These are phyloP conservation scores for Cytospora piceae DNA, from an alignment of 2,329 filamentous ascomycete species.

Conservation along the genomic window DNA sequence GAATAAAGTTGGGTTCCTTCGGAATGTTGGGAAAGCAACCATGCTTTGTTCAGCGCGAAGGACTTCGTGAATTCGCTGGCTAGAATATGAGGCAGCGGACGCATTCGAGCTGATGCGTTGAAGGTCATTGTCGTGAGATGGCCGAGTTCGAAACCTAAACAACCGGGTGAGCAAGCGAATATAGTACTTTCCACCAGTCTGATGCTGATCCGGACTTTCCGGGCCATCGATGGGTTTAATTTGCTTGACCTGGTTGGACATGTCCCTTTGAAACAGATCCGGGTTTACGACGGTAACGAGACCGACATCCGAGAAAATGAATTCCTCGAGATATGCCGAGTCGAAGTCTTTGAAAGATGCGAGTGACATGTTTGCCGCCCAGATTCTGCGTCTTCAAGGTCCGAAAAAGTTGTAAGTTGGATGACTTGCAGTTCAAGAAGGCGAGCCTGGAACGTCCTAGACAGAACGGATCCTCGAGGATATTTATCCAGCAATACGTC, in stretches of 20 bases:
- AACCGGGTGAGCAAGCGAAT: too few species aligned
- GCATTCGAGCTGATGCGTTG: background rate
- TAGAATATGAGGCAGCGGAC: background rate
- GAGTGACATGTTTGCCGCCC: background rate
- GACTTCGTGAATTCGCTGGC: slow-evolving; percentile 4
- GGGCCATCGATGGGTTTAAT: too few species aligned
- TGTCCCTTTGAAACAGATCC: background rate
- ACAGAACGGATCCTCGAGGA: too few species aligned
- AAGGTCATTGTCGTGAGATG: background rate
- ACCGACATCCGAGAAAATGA: background rate
- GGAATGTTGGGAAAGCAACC: slow-evolving; percentile 1
- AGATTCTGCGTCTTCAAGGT: too few species aligned
- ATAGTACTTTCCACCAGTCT: too few species aligned
- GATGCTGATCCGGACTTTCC: too few species aligned
- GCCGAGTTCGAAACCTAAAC: background rate
- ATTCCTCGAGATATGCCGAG: background rate
- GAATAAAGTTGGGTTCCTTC: background rate
- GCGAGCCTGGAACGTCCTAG: too few species aligned
- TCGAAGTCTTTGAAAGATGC: slow-evolving; percentile 1
- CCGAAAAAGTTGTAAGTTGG: too few species aligned
- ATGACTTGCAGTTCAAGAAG: too few species aligned
- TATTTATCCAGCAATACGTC: too few species aligned
- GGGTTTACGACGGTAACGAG: background rate
- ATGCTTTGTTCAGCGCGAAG: slow-evolving; percentile 2
- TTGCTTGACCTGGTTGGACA: background rate